phyloP scores from a whole-genome alignment of 768 basidiomycete genomes.

The Boletus pseudopeckii region DNA sequence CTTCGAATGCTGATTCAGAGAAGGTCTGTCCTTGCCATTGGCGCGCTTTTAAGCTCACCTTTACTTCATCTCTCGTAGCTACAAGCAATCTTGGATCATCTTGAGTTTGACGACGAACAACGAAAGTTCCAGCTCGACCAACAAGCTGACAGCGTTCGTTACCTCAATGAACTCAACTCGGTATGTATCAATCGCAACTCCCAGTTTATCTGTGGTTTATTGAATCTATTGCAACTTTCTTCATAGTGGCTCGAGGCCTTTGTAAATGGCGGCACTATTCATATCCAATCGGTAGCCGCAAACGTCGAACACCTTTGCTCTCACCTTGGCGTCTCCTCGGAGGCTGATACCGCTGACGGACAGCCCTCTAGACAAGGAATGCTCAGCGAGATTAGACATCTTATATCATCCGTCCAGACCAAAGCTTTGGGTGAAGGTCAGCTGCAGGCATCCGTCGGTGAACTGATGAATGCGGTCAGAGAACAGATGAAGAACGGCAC shows the following conservation, averaged over 20 bases:
- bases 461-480: slow-evolving; percentile 38
- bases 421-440: slow-evolving; percentile 30
- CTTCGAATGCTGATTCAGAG: slow-evolving; percentile 7
- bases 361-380: slow-evolving; percentile 24
- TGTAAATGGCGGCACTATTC: slow-evolving; percentile 70
- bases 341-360: slow-evolving; percentile 13
- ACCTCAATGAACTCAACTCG: slow-evolving; percentile 73
- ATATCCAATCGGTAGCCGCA: slow-evolving; percentile 60
- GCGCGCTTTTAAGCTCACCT: not conserved
- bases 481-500: slow-evolving; percentile 38
- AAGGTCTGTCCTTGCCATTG: slow-evolving; percentile 14
- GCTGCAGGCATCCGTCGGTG: slow-evolving; percentile 34
- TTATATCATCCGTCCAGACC: slow-evolving; percentile 33
- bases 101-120: slow-evolving; percentile 47
- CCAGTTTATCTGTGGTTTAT: not conserved
- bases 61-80: slow-evolving; percentile 27
- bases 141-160: slow-evolving; percentile 71
- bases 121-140: slow-evolving; percentile 53
- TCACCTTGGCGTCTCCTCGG: slow-evolving; percentile 43
- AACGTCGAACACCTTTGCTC: slow-evolving; percentile 59
- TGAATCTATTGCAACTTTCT: not conserved
- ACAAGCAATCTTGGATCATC: slow-evolving; percentile 43
- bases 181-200: slow-evolving; percentile 37
- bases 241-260: slow-evolving; percentile 79
- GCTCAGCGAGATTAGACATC: slow-evolving; percentile 33